Conservation (phyloP, 805 yeast species). For the Millerozyma miso region DNA sequence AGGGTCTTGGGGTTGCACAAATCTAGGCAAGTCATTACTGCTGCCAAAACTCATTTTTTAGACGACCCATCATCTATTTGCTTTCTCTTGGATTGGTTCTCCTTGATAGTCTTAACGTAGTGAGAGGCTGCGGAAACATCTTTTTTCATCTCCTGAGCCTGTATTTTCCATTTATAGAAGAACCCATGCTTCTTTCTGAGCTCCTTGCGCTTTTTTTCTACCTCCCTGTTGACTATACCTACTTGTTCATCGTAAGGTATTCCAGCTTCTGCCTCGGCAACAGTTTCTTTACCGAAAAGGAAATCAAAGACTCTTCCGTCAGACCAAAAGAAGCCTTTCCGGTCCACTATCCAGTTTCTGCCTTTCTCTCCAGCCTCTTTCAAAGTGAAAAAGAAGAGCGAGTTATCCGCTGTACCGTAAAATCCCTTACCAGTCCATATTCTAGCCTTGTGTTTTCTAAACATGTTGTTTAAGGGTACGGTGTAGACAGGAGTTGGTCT, state of each 20-base stretch:
- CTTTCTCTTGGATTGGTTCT: background rate
- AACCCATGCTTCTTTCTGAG: constrained; percentile 53
- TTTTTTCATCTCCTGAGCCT: constrained; percentile 26
- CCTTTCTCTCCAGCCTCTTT: constrained; percentile 47
- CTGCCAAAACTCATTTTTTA: constrained; percentile 1
- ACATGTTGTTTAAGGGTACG: constrained; percentile 53
- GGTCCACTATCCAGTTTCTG: constrained; percentile 70
- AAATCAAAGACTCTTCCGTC: constrained; percentile 83
- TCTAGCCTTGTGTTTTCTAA: constrained; percentile 57
- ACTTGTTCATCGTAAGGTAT: constrained; percentile 57
- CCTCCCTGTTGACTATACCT: constrained; percentile 44
- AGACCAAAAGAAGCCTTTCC: constrained; percentile 90
- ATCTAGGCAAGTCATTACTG: too few species aligned
- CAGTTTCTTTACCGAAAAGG: constrained; percentile 72
- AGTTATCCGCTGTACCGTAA: constrained; percentile 75
- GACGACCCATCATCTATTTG: constrained; percentile 1
- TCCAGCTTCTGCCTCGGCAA: constrained; percentile 74
- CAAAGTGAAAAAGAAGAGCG: constrained; percentile 69
- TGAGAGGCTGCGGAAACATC: constrained; percentile 22
- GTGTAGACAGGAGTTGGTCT: constrained; percentile 72
- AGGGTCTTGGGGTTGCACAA: too few species aligned
- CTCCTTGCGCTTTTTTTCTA: constrained; percentile 46
- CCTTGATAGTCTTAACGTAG: constrained; percentile 13
- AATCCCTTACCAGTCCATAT: constrained; percentile 87
- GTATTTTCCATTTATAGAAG: constrained; percentile 54